phyloP scores from a whole-genome alignment of 495 filamentous ascomycete species.

The Neurospora pannonica region DNA sequence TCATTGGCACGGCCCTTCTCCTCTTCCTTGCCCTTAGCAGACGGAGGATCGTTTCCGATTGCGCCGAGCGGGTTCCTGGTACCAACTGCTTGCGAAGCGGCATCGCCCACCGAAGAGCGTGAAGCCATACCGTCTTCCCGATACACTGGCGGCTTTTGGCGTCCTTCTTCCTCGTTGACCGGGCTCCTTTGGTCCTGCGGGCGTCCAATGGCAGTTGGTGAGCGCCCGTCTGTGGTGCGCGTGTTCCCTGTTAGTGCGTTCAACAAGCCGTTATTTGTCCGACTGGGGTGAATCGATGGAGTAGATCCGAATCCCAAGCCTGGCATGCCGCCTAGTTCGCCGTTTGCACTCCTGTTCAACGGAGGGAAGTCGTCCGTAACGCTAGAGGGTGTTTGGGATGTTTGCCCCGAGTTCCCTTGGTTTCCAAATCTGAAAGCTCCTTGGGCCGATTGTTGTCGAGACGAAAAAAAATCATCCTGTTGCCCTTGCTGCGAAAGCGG shows the following conservation, averaged over 20 bases:
- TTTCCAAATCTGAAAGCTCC: slow-evolving; percentile 48
- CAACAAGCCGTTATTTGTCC: slow-evolving; percentile 46
- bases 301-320: slow-evolving; percentile 50
- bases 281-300: slow-evolving; percentile 20
- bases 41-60: slow-evolving; percentile 34
- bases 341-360: slow-evolving; percentile 58
- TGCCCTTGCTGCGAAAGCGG: slow-evolving; percentile 42
- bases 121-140: slow-evolving; percentile 30
- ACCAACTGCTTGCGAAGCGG: slow-evolving; percentile 11
- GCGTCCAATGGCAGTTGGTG: slow-evolving; percentile 27
- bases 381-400: slow-evolving; percentile 54
- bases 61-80: slow-evolving; percentile 34
- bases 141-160: slow-evolving; percentile 33
- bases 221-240: slow-evolving; percentile 30
- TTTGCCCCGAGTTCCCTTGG: slow-evolving; percentile 45
- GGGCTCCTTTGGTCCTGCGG: slow-evolving; percentile 33
- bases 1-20: slow-evolving; percentile 24
- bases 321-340: slow-evolving; percentile 61
- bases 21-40: slow-evolving; percentile 33
- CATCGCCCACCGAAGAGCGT: slow-evolving; percentile 28
- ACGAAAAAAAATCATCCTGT: slow-evolving; percentile 53
- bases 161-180: slow-evolving; percentile 27
- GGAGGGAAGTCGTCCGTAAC: slow-evolving; percentile 81
- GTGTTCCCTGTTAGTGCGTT: slow-evolving; percentile 48
- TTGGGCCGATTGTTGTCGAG: slow-evolving; percentile 46